A percentile compares a stretch with the other conserved stretches of the same genome.
phyloP scores from a whole-genome alignment of 2,329 filamentous ascomycete genomes.

The Tolypocladium ovalisporum region DNA sequence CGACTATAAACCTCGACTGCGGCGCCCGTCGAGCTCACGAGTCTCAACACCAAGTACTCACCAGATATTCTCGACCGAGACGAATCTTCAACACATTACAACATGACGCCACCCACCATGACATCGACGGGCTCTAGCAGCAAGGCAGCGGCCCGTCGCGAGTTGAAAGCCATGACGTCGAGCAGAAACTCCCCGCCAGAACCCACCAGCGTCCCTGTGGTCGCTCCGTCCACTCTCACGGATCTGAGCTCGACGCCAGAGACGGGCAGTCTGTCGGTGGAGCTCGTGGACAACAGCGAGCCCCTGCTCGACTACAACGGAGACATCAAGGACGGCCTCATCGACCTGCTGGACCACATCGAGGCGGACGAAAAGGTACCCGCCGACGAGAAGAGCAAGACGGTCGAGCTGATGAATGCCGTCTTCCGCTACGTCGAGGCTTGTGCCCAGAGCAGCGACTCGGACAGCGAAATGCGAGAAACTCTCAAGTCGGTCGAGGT shows the following conservation, averaged over 20 bases:
- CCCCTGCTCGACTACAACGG: not conserved
- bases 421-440: not conserved
- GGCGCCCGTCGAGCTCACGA: not conserved
- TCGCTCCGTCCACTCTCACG: not conserved
- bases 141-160: not conserved
- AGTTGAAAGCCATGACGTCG: not conserved
- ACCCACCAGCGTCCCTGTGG: not conserved
- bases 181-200: not conserved
- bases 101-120: not conserved
- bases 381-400: not conserved
- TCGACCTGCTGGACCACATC: not conserved
- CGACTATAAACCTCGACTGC: not conserved
- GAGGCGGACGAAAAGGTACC: not conserved
- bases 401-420: not conserved
- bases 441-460: not conserved
- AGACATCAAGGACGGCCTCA: not conserved
- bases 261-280: not conserved
- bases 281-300: slow-evolving; percentile 3
- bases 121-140: not conserved
- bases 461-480: not conserved
- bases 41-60: not conserved
- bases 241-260: not conserved
- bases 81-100: not conserved
- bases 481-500: not conserved
- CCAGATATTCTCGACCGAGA: not conserved